A percentile compares a stretch with the other conserved stretches of the same genome.
Evolutionary conservation across 2,329 filamentous ascomycete genomes (phyloP).

Genomic region (Trichoderma lentiforme): DNA sequence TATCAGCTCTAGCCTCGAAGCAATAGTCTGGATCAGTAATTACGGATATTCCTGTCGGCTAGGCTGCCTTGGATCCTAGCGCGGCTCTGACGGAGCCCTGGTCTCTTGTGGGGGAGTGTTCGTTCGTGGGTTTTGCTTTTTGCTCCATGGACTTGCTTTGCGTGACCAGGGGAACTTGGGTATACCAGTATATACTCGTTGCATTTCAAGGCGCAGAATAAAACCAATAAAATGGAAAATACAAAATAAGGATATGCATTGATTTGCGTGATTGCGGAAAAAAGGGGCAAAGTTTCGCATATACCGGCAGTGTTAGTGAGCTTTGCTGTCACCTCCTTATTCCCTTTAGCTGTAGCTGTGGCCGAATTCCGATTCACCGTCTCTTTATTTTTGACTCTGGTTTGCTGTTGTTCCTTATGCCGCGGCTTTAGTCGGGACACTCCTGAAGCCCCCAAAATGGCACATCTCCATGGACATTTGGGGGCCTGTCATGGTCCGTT

Average conservation of each 20-base stretch:
- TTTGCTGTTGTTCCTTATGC: neutral
- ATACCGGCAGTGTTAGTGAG: neutral
- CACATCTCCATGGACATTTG: conserved; percentile 1
- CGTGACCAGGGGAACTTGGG: neutral
- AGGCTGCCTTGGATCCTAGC: neutral
- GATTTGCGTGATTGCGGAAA: neutral
- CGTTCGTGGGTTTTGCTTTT: neutral
- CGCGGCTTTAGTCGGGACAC: conserved; percentile 7
- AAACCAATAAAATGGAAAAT: neutral
- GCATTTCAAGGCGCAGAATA: neutral
- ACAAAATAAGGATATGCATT: neutral
- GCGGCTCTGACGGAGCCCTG: conserved; percentile 9
- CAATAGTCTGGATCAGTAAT: conserved; percentile 14
- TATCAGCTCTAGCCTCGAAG: conserved; percentile 17
- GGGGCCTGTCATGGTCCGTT: neutral
- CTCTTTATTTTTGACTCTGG: neutral
- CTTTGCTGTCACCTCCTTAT: conserved; percentile 3
- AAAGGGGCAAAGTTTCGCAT: neutral
- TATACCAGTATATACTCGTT: neutral
- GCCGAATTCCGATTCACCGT: neutral
- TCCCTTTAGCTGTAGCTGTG: neutral
- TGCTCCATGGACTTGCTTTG: conserved; percentile 2
- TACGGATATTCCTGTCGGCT: conserved; percentile 7
- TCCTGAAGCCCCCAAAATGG: neutral
- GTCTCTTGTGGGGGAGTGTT: conserved; percentile 3